phyloP scores from a whole-genome alignment of 169 alveolate species.

The Perkinsus olseni region DNA sequence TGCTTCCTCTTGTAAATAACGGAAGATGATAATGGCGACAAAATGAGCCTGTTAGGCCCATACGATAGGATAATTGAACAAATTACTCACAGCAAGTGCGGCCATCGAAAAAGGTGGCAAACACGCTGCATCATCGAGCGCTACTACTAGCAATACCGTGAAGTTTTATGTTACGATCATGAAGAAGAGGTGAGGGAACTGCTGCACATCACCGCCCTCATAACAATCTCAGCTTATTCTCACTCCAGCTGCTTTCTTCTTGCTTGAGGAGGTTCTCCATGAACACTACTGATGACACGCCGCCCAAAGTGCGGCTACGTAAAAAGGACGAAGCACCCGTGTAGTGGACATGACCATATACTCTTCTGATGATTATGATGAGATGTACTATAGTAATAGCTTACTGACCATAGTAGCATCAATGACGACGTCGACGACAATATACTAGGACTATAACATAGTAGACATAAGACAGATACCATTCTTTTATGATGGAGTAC shows the following conservation, averaged over 20 bases:
- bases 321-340: not conserved
- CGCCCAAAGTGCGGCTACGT: not conserved
- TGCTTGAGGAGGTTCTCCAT: not conserved
- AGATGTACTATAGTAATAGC: not conserved
- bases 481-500: not conserved
- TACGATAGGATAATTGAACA: not conserved
- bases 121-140: not conserved
- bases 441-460: not conserved
- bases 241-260: not conserved
- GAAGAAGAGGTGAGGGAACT: not conserved
- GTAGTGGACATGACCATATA: not conserved
- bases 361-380: not conserved
- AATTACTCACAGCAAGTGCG: not conserved
- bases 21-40: not conserved
- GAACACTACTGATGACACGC: not conserved
- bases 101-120: not conserved
- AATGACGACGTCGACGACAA: not conserved
- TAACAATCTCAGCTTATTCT: not conserved
- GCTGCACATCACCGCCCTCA: not conserved
- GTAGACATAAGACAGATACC: not conserved
- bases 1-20: not conserved
- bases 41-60: not conserved
- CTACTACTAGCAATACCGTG: not conserved
- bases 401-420: not conserved
- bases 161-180: not conserved